phyloP scores from a whole-genome alignment of 2,329 filamentous ascomycete genomes.

The Paraphoma chrysanthemicola region DNA sequence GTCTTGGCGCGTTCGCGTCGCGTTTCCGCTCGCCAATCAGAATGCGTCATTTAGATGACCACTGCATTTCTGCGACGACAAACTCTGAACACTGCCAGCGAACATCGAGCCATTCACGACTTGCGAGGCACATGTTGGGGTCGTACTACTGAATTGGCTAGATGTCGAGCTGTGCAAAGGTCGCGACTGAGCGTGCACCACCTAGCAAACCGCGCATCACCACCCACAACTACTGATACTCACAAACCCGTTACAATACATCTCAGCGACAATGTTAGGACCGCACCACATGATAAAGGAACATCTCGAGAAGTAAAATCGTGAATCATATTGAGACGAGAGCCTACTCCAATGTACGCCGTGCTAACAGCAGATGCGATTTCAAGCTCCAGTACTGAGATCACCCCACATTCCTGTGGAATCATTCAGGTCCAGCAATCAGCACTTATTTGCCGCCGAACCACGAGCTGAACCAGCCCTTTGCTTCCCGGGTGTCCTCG shows the following conservation, averaged over 20 bases:
- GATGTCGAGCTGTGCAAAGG: too few relatives aligned
- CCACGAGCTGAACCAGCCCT: slow-evolving; percentile 84
- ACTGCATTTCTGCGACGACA: not conserved
- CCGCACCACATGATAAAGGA: not conserved
- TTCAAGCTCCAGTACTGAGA: slow-evolving; percentile 1
- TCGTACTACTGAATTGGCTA: too few relatives aligned
- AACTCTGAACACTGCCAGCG: not conserved
- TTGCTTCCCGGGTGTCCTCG: slow-evolving; percentile 78
- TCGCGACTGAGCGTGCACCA: too few relatives aligned
- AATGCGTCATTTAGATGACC: slow-evolving; percentile 9
- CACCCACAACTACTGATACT: too few relatives aligned
- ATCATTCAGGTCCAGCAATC: not conserved
- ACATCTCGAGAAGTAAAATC: slow-evolving; percentile 1
- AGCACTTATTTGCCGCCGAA: slow-evolving; percentile 66
- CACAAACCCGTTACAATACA: too few relatives aligned
- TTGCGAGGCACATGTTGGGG: too few relatives aligned
- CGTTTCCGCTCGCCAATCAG: slow-evolving; percentile 35
- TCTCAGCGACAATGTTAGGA: too few relatives aligned
- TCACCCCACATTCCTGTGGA: not conserved
- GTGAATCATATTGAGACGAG: slow-evolving; percentile 24
- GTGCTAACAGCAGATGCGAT: slow-evolving; percentile 33
- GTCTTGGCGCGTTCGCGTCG: slow-evolving; percentile 33
- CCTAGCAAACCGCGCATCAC: too few relatives aligned
- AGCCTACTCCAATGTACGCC: slow-evolving; percentile 26
- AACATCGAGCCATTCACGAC: too few relatives aligned